Evolutionary conservation across 306 rosid genomes (phyloP), one percentile per base, ranked within the genome.

Genomic region (Astragalus membranaceus): DNA sequence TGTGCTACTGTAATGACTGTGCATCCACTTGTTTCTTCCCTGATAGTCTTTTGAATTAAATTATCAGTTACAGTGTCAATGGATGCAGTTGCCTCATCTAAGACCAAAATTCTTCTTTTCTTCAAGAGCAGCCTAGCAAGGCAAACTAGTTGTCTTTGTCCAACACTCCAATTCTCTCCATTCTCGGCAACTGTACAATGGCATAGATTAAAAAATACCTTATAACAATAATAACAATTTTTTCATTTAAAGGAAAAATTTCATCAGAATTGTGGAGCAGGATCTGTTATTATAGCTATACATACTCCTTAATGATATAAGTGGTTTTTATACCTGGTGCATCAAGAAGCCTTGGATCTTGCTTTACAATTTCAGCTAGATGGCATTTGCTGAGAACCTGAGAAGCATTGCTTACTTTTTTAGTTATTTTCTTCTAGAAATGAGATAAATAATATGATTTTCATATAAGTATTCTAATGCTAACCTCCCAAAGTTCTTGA

Each of bases 121-220:
- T 88, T 90, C 41, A 93, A 70, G 32, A 90, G 89, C 74, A 93
- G 76, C 64, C 97, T 80, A 10, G 92, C 97, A n/a, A 93, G 85
- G 72, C 98, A 90, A 70, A 93, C 96, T 50, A 90, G 96, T 64
- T 93, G 98, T 79, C 98, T 84, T 63, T 90, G 98, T 67, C 97
- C 98, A 53, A 88, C 97, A 47, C 98, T 93, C 98, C 97, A 93
- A 76, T 90, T 93, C 71, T 84, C 97, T 69, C 98, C 97, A 68
- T 87, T 92, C 80, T 93, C 98, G 5, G 94, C 89, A 15, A 93
- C 98, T 93, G 20, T 14, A 14, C 69, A 70, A n/a, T n/a, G n/a
- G n/a, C n/a, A n/a, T n/a, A 20, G 52, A 54, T 66, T 61, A 44
- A 15, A 10, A 5, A 37, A 53, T 41, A 32, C 20, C 7, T 32